These are phyloP conservation scores for Fusarium subtropicale DNA, from an alignment of 2,329 filamentous ascomycete genomes.

Conservation along the genomic window DNA sequence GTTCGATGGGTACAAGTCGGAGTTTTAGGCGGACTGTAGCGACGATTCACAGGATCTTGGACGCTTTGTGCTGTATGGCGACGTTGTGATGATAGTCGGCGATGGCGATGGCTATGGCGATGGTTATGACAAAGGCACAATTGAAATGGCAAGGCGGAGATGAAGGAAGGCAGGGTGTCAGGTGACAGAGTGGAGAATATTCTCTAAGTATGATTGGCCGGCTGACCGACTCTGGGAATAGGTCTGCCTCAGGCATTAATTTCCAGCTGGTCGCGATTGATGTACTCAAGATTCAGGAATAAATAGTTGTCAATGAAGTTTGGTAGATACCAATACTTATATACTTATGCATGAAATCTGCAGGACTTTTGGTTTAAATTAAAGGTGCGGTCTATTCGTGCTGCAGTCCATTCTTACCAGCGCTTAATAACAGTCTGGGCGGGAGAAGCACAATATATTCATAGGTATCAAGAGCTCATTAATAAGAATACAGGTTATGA, in stretches of 20 bases:
- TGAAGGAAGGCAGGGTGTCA: background rate
- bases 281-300: background rate
- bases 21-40: constrained; percentile 2
- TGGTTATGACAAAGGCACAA: background rate
- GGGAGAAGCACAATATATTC: too few relatives aligned
- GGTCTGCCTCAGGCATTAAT: too few relatives aligned
- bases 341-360: too few relatives aligned
- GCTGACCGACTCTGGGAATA: too few relatives aligned
- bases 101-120: background rate
- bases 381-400: background rate
- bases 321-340: too few relatives aligned
- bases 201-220: background rate
- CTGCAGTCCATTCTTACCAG: background rate
- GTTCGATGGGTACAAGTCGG: constrained; percentile 7
- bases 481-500: too few relatives aligned
- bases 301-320: background rate
- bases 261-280: background rate
- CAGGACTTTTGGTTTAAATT: too few relatives aligned
- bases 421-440: too few relatives aligned
- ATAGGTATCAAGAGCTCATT: too few relatives aligned
- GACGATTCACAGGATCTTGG: background rate
- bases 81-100: background rate
- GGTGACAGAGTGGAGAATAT: background rate
- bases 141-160: background rate
- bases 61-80: background rate